Evolutionary conservation across 2,329 filamentous ascomycete genomes (phyloP).

Genomic region (Helicocarpus griseus): DNA sequence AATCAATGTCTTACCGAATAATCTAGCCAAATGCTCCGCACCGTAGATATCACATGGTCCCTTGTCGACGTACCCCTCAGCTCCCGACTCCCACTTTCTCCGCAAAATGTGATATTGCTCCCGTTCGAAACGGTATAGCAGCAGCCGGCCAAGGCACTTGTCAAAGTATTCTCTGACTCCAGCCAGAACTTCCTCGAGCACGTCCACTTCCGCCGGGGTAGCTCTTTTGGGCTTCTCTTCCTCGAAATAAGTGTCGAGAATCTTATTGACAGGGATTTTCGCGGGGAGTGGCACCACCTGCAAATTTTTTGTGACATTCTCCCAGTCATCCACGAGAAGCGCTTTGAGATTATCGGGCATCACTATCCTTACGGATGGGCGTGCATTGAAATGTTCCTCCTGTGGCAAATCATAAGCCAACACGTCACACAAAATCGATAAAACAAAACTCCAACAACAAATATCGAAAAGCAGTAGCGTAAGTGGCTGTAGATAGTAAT

Average conservation of each 20-base stretch:
- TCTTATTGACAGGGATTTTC: conserved; percentile 60
- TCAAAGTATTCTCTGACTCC: conserved; percentile 93
- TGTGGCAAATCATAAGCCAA: conserved; percentile 30
- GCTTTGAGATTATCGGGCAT: conserved; percentile 87
- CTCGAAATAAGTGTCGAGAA: conserved; percentile 70
- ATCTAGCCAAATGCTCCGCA: conserved; percentile 78
- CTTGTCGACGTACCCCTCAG: conserved; percentile 59
- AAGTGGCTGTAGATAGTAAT: not conserved
- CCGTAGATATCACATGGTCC: conserved; percentile 75
- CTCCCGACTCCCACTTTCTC: conserved; percentile 55
- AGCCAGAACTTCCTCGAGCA: conserved; percentile 78
- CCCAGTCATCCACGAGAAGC: conserved; percentile 94
- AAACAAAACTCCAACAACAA: not conserved
- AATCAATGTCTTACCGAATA: conserved; percentile 57
- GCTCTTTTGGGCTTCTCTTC: conserved; percentile 57
- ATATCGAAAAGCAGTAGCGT: not conserved
- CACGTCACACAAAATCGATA: not conserved
- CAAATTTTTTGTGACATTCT: conserved; percentile 92
- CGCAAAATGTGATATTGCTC: conserved; percentile 73
- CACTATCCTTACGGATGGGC: conserved; percentile 75
- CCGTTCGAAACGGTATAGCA: conserved; percentile 91
- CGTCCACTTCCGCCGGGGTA: conserved; percentile 53
- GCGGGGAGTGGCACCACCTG: conserved; percentile 81
- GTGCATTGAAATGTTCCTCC: conserved; percentile 80
- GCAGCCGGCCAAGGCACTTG: conserved; percentile 72